Evolutionary conservation across 352 stramenopile genomes (phyloP).

Genomic region (Pythium monospermum): DNA sequence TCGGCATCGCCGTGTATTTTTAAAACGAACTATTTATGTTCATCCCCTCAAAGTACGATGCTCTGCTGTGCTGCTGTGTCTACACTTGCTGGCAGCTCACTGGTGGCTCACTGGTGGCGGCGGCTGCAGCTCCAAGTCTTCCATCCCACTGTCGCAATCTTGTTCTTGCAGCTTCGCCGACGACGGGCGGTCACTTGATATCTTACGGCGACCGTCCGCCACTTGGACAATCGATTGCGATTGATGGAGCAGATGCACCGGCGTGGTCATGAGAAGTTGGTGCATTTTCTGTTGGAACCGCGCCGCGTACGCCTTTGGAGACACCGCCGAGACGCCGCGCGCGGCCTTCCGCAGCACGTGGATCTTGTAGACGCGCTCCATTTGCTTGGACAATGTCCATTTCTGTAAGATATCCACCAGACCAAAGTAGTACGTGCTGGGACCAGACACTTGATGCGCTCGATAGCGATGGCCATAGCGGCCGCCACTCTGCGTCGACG

Average conservation of each 20-base stretch:
- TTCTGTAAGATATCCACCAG: slow-evolving; percentile 88
- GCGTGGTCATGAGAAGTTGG: slow-evolving; percentile 69
- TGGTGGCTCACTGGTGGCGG: too few relatives aligned
- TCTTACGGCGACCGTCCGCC: not conserved
- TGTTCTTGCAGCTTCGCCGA: not conserved
- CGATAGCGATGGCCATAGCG: slow-evolving; percentile 42
- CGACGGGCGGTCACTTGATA: slow-evolving; percentile 9
- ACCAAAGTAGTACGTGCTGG: slow-evolving; percentile 87
- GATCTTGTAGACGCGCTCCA: slow-evolving; percentile 83
- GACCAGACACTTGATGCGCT: slow-evolving; percentile 75
- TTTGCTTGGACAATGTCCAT: slow-evolving; percentile 77
- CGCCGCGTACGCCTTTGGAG: slow-evolving; percentile 59
- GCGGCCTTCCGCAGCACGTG: slow-evolving; percentile 64
- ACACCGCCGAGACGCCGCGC: slow-evolving; percentile 71
- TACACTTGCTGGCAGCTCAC: too few relatives aligned
- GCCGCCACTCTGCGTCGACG: not conserved
- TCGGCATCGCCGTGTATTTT: too few relatives aligned
- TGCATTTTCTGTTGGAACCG: slow-evolving; percentile 85
- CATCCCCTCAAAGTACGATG: too few relatives aligned
- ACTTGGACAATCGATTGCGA: slow-evolving; percentile 24
- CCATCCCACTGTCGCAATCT: not conserved
- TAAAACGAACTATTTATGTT: too few relatives aligned
- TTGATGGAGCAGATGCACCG: slow-evolving; percentile 13
- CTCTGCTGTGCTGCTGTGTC: too few relatives aligned
- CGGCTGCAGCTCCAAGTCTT: too few relatives aligned